A percentile compares a stretch with the other conserved stretches of the same genome.
phyloP scores from a whole-genome alignment of 192 early-diverging fungal genomes.

The Coemansia sp. region DNA sequence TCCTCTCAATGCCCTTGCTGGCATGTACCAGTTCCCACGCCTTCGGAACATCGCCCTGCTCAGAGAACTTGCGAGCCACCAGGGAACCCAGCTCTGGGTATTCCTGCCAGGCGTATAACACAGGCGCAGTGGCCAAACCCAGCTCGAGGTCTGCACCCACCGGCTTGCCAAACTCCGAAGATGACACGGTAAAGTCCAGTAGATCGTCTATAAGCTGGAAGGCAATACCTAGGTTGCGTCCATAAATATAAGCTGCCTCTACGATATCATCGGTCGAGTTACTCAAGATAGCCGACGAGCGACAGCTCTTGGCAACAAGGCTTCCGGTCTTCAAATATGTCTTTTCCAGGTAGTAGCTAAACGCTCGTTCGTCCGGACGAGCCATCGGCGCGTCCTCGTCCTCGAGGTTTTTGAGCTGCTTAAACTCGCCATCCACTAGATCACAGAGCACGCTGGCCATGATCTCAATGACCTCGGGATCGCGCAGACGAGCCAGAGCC shows the following conservation, averaged over 20 bases:
- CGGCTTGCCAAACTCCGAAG: conserved; percentile 85
- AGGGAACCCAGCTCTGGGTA: conserved; percentile 79
- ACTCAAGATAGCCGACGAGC: conserved; percentile 82
- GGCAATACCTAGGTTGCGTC: conserved; percentile 86
- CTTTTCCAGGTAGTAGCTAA: conserved; percentile 94
- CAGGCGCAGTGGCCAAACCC: conserved; percentile 90
- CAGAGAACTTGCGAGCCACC: conserved; percentile 83
- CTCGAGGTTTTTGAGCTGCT: conserved; percentile 82
- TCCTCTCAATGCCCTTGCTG: conserved; percentile 76
- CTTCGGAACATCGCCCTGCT: conserved; percentile 73
- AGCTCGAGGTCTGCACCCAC: conserved; percentile 86
- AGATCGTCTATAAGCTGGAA: conserved; percentile 95
- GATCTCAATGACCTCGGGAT: conserved; percentile 90
- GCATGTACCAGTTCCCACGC: conserved; percentile 76
- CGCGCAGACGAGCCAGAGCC: conserved; percentile 84
- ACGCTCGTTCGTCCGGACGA: conserved; percentile 50
- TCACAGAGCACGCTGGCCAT: conserved; percentile 91
- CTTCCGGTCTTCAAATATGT: conserved; percentile 94
- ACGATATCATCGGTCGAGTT: conserved; percentile 69
- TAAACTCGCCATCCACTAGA: conserved; percentile 96
- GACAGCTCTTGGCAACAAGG: conserved; percentile 91
- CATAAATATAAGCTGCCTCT: conserved; percentile 84
- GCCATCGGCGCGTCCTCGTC: conserved; percentile 50
- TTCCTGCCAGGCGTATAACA: conserved; percentile 90
- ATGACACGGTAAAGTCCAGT: conserved; percentile 80